Conservation (phyloP, 1,139 yeast species). For the Zygosaccharomyces pseudobailii region DNA sequence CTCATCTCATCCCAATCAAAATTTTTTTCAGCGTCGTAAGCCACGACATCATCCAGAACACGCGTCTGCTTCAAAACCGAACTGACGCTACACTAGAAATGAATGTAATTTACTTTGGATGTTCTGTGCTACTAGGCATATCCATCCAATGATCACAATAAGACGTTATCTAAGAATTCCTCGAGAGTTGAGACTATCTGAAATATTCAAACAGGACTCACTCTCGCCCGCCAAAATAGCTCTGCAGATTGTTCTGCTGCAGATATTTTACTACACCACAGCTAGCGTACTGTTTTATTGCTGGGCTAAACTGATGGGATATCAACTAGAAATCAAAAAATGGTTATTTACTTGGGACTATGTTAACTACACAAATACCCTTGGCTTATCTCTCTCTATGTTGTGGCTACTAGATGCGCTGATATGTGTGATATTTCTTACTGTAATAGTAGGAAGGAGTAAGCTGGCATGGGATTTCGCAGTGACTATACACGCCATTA, state of each 20-base stretch:
- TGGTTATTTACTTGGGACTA: slow-evolving; percentile 85
- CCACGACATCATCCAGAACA: slow-evolving; percentile 1
- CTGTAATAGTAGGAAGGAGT: slow-evolving; percentile 84
- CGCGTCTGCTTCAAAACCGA: not conserved
- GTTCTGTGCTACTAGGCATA: not conserved
- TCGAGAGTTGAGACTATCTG: slow-evolving; percentile 30
- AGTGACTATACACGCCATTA: slow-evolving; percentile 76
- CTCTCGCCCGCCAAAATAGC: slow-evolving; percentile 41
- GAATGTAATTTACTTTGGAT: not conserved
- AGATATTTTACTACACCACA: slow-evolving; percentile 60
- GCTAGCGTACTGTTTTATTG: slow-evolving; percentile 55
- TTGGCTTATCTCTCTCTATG: slow-evolving; percentile 68
- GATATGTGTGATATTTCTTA: slow-evolving; percentile 73
- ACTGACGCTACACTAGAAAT: not conserved
- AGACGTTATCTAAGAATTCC: slow-evolving; percentile 32
- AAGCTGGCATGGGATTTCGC: slow-evolving; percentile 97
- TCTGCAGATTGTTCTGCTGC: slow-evolving; percentile 58
- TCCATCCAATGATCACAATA: slow-evolving; percentile 18
- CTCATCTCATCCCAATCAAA: slow-evolving; percentile 7
- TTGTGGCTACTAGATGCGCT: slow-evolving; percentile 80
- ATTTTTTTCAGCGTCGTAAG: slow-evolving; percentile 4
- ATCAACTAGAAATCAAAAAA: slow-evolving; percentile 46
- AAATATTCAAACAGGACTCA: slow-evolving; percentile 36
- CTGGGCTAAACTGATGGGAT: slow-evolving; percentile 57
- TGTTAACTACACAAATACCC: slow-evolving; percentile 67